These are phyloP conservation scores for Termitomyces sp. DNA, from an alignment of 768 basidiomycete species.

Conservation along the genomic window DNA sequence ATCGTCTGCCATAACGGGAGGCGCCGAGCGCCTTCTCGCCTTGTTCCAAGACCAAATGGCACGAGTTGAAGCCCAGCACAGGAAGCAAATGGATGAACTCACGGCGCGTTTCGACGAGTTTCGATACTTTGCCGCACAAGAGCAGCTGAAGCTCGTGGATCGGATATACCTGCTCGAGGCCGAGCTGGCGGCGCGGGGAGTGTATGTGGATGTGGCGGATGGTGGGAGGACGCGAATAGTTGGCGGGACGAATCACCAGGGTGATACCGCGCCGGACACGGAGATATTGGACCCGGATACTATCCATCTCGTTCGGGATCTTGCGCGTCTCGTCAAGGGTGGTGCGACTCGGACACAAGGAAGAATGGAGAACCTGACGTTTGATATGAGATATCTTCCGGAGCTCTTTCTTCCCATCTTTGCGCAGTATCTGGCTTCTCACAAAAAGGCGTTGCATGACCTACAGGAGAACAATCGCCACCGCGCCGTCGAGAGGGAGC, in stretches of 20 bases:
- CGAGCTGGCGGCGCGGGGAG: neutral
- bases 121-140: neutral
- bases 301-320: neutral
- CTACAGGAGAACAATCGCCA: neutral
- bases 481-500: neutral
- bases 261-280: neutral
- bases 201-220: neutral
- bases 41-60: conserved; percentile 3
- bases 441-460: neutral
- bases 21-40: conserved; percentile 7
- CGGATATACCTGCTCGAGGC: conserved; percentile 8
- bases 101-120: conserved; percentile 4
- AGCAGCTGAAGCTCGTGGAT: conserved; percentile 1
- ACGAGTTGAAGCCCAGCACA: conserved; percentile 1
- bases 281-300: neutral
- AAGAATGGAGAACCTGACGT: neutral
- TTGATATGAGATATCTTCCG: neutral
- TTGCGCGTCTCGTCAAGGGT: conserved; percentile 1
- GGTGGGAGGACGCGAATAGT: too few species aligned
- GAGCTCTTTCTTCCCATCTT: conserved; percentile 3
- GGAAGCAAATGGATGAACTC: neutral
- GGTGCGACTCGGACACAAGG: neutral
- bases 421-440: conserved; percentile 4
- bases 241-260: neutral
- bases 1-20: neutral